These are phyloP conservation scores for Teratosphaeria viscida DNA, from an alignment of 2,329 filamentous ascomycete genomes.

Conservation along the genomic window DNA sequence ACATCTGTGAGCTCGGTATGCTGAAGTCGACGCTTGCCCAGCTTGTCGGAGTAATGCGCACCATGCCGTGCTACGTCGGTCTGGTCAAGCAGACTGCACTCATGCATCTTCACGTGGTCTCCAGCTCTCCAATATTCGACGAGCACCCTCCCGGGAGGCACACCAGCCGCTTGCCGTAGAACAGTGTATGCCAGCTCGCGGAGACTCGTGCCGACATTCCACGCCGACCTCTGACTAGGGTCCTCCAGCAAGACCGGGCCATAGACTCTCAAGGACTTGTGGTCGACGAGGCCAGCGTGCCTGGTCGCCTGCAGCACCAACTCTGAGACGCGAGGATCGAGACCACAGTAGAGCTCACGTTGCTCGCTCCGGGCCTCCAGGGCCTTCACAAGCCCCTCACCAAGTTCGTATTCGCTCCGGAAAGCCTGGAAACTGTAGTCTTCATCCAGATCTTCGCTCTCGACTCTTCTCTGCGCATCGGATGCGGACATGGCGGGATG, in stretches of 20 bases:
- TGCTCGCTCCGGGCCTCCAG: neutral
- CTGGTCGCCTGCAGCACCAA: constrained; percentile 9
- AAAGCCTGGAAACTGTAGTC: neutral
- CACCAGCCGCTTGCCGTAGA: constrained; percentile 9
- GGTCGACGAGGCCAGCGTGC: constrained; percentile 1
- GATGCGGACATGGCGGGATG: constrained; percentile 19
- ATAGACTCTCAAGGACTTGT: constrained; percentile 42
- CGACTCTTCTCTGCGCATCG: neutral
- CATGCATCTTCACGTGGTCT: constrained; percentile 9
- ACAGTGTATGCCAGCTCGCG: constrained; percentile 31
- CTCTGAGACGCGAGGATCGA: constrained; percentile 5
- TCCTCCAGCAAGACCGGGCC: constrained; percentile 52
- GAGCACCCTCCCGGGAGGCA: constrained; percentile 9
- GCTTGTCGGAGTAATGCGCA: neutral
- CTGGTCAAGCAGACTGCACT: constrained; percentile 1
- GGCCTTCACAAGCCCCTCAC: neutral
- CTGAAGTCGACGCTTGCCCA: neutral
- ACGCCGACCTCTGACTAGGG: constrained; percentile 32
- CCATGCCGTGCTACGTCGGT: neutral
- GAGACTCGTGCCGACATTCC: constrained; percentile 28
- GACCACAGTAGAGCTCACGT: neutral
- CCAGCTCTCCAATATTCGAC: constrained; percentile 32
- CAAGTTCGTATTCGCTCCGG: neutral
- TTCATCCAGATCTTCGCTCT: neutral
- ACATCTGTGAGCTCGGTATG: neutral